A percentile compares a stretch with the other conserved stretches of the same genome.
Conservation (phyloP, 257 asterid genomes). For the Solanum rostratum region DNA sequence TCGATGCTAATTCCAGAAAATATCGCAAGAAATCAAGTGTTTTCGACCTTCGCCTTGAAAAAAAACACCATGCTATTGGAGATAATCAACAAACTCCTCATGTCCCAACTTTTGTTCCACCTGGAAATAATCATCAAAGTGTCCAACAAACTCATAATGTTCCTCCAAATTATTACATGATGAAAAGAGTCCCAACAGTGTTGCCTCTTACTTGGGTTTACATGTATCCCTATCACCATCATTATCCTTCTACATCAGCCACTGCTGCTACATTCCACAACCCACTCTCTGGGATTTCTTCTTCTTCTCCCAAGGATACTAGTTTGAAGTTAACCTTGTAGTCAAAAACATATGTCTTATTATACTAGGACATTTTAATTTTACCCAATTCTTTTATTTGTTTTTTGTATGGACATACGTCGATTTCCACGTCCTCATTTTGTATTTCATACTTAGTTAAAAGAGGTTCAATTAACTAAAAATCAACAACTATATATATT, state of each 20-base stretch:
- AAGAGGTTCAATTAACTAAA: not conserved
- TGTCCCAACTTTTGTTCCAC: not conserved
- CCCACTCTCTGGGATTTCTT: not conserved
- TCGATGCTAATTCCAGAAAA: not conserved
- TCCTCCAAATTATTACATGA: not conserved
- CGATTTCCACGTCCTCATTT: not conserved
- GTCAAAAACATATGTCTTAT: not conserved
- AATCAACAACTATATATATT: not conserved
- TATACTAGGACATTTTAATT: too few species aligned
- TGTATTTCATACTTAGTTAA: not conserved
- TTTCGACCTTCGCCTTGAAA: not conserved
- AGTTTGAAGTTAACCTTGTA: not conserved
- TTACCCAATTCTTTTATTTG: not conserved
- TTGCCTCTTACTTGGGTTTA: not conserved
- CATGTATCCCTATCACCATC: not conserved
- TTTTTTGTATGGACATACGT: not conserved
- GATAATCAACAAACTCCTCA: not conserved
- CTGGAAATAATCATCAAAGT: not conserved
- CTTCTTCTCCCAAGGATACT: not conserved
- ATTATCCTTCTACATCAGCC: not conserved
- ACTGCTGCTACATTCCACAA: not conserved
- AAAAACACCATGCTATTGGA: not conserved
- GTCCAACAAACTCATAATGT: not conserved
- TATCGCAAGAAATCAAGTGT: not conserved
- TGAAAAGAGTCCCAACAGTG: not conserved